Base-by-base conservation (phyloP, 345 rosid genomes). In the Fremontodendron californicum region DNA sequence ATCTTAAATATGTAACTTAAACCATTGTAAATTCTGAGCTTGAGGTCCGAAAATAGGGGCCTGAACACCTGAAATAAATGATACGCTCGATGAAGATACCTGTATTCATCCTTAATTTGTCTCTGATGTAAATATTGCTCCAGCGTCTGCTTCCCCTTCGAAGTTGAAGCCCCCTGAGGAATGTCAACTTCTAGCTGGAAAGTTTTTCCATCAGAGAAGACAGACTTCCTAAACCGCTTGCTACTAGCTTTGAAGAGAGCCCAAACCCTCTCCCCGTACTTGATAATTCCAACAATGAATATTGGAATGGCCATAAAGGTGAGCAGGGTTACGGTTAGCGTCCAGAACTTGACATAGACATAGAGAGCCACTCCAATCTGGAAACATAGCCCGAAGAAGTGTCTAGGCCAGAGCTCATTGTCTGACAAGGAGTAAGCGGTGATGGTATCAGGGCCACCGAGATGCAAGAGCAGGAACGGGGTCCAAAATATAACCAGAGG, bases 211-310 rank as follows among this genome's bases (percentile, higher is more conserved):
- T n/a, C n/a, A n/a, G n/a, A n/a, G n/a, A n/a, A n/a, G n/a, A n/a
- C n/a, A n/a, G 67, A 63, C n/a, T 63, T 63, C 69, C 69, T 63
- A 37, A 63, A 63, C 15, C 45, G 45, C 13, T 3, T 1, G 13
- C 13, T 63, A 37, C 69, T 63, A 0, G 69, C 69, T 19, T 35
- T 9, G 69, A 19, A 40, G 1, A 40, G 51, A 23, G 29, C 71
- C 71, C 49, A 8, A 66, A 40, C 48, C 46, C 71, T 66, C 71
- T 66, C 71, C 10, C 29, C 51, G 23, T 66, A 66, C 51, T 66
- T 66, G 71, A 66, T 66, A 6, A 66, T 66, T 45, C 71, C 71
- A 21, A 40, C 71, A 66, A 66, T 66, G 51, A 42, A 66, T 42
- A 66, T 12, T 5, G 71, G 71, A 11, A 66, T 42, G 19, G 69